phyloP scores from a whole-genome alignment of 257 asterid species.

The Schizonepeta tenuifolia region DNA sequence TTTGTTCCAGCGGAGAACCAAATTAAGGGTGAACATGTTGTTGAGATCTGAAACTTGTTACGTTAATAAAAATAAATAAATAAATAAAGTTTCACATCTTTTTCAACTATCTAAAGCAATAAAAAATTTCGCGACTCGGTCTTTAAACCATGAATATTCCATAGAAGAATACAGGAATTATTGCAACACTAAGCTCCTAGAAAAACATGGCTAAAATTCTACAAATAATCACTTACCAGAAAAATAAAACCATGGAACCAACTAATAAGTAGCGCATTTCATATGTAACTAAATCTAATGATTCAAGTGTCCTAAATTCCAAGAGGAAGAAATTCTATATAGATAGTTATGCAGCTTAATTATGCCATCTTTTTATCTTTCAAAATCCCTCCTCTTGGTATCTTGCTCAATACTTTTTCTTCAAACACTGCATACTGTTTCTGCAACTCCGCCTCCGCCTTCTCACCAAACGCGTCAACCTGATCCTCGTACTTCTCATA shows the following conservation, averaged over 20 bases:
- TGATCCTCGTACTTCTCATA: constrained; percentile 72
- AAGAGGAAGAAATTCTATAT: neutral
- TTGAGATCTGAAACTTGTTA: no score
- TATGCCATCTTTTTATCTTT: constrained; percentile 55
- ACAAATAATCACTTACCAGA: neutral
- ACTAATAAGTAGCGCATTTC: neutral
- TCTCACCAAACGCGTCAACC: constrained; percentile 62
- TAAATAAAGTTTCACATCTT: no score
- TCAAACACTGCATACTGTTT: constrained; percentile 68
- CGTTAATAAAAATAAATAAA: no score
- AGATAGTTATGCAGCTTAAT: constrained; percentile 13
- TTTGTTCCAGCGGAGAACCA: no score
- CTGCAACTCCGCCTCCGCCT: constrained; percentile 60
- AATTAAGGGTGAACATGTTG: no score
- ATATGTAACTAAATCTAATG: neutral
- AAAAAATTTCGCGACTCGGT: no score
- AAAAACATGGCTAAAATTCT: neutral
- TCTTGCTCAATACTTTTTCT: constrained; percentile 63
- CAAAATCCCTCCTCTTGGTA: constrained; percentile 55
- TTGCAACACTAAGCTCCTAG: neutral
- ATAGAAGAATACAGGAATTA: neutral
- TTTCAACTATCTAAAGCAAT: no score
- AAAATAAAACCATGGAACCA: neutral
- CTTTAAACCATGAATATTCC: neutral
- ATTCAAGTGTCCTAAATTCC: neutral